Evolutionary conservation across 352 stramenopile genomes (phyloP).

Genomic region (Pelagophyceae sp.): DNA sequence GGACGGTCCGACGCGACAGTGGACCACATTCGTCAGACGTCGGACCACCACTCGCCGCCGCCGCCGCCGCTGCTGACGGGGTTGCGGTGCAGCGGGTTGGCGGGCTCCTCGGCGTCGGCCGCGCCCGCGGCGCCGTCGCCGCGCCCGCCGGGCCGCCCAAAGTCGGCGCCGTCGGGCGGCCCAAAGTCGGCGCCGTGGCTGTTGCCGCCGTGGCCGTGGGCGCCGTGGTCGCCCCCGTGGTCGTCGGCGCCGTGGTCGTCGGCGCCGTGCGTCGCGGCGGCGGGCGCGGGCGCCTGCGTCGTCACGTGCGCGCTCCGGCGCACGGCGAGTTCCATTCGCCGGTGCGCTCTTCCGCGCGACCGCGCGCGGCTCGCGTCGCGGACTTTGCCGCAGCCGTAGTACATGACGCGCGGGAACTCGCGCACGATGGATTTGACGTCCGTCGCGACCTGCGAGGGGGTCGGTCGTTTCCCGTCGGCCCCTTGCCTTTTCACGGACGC

Average conservation of each 20-base stretch:
- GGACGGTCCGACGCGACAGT: too few species aligned
- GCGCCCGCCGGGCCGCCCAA: too few species aligned
- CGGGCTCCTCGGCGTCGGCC: neutral
- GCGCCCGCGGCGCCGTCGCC: neutral
- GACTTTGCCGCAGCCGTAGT: neutral
- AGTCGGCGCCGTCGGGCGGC: too few species aligned
- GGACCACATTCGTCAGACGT: neutral
- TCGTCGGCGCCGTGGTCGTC: neutral
- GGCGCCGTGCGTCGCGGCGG: neutral
- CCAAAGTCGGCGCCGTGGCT: too few species aligned
- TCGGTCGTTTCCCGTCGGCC: too few species aligned
- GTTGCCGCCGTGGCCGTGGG: too few species aligned
- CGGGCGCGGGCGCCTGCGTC: neutral
- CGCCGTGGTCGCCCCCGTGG: neutral
- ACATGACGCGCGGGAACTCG: neutral
- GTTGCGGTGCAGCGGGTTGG: neutral
- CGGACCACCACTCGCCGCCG: neutral
- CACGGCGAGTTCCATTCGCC: neutral
- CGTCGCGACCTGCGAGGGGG: too few species aligned
- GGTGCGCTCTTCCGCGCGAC: neutral
- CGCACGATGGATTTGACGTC: neutral
- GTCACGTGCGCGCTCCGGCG: neutral
- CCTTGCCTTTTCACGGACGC: too few species aligned
- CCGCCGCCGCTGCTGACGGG: too few species aligned
- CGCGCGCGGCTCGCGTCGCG: neutral